Percentiles rank a stretch among this genome's conserved stretches.
These are phyloP conservation scores for Neopestalotiopsis rosae DNA, from an alignment of 2,329 filamentous ascomycete species.

Conservation along the genomic window DNA sequence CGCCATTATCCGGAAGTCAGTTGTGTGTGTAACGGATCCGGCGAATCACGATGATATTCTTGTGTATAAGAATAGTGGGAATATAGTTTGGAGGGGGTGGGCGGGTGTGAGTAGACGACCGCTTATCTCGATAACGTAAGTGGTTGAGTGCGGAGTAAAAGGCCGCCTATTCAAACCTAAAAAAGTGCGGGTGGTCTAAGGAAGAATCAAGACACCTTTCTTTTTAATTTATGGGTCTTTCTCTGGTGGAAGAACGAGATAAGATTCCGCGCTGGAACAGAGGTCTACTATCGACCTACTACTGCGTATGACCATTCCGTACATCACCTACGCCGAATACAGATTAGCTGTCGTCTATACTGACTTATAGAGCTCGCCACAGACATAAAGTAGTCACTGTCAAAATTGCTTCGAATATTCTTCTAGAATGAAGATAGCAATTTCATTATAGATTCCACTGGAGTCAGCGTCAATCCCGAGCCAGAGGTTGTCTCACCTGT, in stretches of 20 bases:
- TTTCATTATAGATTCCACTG: background rate
- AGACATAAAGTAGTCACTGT: background rate
- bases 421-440: background rate
- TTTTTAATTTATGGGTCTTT: background rate
- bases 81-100: background rate
- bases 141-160: background rate
- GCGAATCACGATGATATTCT: background rate
- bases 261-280: background rate
- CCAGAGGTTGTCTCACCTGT: too few relatives aligned
- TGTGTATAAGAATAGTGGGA: background rate
- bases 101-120: background rate
- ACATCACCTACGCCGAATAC: background rate
- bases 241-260: background rate
- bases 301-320: background rate
- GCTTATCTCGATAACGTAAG: background rate
- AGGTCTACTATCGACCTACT: background rate
- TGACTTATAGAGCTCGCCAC: background rate
- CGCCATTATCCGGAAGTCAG: background rate
- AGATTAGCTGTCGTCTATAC: background rate
- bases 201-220: background rate
- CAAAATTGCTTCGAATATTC: background rate
- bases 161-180: background rate
- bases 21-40: background rate
- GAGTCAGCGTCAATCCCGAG: background rate
- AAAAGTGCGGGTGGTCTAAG: too few relatives aligned